Conservation (phyloP, 805 yeast species). For the Saccharomyces kudriavzevii region DNA sequence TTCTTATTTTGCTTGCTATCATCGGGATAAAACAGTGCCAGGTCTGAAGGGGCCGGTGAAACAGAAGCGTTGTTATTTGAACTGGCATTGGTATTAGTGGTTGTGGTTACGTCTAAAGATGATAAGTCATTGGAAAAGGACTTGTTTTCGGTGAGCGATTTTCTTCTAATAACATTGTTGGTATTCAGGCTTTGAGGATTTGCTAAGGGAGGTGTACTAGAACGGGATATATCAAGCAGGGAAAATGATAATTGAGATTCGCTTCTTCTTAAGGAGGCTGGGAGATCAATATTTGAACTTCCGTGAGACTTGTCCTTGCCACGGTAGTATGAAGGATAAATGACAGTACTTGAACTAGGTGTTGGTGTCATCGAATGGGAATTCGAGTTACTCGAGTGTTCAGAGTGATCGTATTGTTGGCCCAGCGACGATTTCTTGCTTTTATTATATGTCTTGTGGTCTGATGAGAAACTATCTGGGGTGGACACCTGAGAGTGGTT, state of each 20-base stretch:
- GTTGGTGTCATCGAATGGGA: neutral
- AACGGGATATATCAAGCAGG: constrained; percentile 21
- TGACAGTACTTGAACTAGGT: neutral
- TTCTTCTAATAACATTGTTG: neutral
- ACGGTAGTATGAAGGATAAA: neutral
- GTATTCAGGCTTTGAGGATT: neutral
- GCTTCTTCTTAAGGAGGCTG: constrained; percentile 19
- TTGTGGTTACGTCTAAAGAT: constrained; percentile 4
- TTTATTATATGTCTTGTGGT: neutral
- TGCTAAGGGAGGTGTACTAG: constrained; percentile 22
- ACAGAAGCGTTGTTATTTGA: neutral
- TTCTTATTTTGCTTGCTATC: constrained; percentile 44
- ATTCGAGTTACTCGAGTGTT: neutral
- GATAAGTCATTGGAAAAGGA: neutral
- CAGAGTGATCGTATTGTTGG: neutral
- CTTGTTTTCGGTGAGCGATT: neutral
- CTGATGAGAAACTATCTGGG: neutral
- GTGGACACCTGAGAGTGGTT: neutral
- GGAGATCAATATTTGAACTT: constrained; percentile 14
- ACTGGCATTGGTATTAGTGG: neutral
- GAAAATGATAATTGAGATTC: constrained; percentile 28
- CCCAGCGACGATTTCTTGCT: neutral
- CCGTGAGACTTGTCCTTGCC: neutral
- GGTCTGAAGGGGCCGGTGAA: constrained; percentile 28
- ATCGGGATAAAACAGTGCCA: constrained; percentile 70